Evolutionary conservation across 1,284 basidiomycete species (phyloP).

Genomic region (Xerocomus minutiporus): DNA sequence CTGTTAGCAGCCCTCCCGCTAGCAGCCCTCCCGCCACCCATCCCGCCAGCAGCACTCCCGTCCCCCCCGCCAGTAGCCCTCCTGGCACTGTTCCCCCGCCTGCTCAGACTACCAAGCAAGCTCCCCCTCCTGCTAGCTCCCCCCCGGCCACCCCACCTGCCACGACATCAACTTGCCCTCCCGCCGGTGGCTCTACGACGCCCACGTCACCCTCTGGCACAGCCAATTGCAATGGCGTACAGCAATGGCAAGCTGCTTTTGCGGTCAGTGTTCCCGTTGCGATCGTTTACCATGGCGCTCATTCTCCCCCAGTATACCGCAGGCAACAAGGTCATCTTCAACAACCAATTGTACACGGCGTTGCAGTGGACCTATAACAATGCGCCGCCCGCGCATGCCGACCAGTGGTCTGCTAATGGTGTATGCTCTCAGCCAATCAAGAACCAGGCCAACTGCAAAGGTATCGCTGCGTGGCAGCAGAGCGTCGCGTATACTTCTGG

Average conservation of each 20-base stretch:
- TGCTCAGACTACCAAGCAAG: not conserved
- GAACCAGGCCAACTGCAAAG: conserved; percentile 23
- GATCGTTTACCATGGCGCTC: rapidly evolving
- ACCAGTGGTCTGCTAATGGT: conserved; percentile 19
- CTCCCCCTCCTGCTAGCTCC: not conserved
- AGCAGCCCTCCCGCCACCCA: no score
- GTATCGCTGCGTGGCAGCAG: conserved; percentile 17
- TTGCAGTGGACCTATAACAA: conserved; percentile 30
- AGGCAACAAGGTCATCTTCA: conserved; percentile 22
- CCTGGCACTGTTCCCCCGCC: no score
- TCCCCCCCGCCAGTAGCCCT: no score
- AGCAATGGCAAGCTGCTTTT: conserved; percentile 24
- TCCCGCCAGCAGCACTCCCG: no score
- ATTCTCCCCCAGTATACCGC: conserved; percentile 20
- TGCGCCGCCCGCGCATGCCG: conserved; percentile 12
- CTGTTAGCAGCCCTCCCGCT: no score
- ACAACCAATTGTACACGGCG: conserved; percentile 21
- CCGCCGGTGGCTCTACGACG: not conserved
- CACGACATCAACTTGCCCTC: not conserved
- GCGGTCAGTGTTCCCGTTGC: conserved; percentile 14
- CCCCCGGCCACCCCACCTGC: not conserved
- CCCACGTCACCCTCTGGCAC: not conserved
- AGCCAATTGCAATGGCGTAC: conserved; percentile 16
- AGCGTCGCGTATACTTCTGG: conserved; percentile 17
- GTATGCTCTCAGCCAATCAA: conserved; percentile 18